A percentile compares a stretch with the other conserved stretches of the same genome.
Conservation (phyloP, 2,329 filamentous ascomycete genomes). For the Fusarium secorum region DNA sequence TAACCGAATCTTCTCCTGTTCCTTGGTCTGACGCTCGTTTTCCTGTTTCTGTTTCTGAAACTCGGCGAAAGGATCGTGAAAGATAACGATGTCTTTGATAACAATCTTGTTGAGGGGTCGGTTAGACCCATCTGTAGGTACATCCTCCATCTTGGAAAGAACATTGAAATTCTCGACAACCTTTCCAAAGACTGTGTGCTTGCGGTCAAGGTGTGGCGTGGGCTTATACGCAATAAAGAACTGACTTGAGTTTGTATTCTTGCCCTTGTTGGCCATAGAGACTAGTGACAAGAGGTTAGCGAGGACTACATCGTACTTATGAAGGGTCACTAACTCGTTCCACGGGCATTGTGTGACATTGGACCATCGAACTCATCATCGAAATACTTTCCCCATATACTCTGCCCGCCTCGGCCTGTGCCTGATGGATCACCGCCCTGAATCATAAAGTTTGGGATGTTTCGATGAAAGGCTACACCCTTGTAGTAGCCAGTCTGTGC, state of each 20-base stretch:
- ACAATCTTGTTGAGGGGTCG: constrained; percentile 79
- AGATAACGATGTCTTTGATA: constrained; percentile 84
- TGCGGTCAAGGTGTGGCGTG: constrained; percentile 85
- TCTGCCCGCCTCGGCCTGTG: constrained; percentile 87
- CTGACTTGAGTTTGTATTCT: constrained; percentile 95
- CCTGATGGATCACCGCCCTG: constrained; percentile 95
- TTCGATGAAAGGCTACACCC: constrained; percentile 85
- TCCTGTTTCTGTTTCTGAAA: constrained; percentile 79
- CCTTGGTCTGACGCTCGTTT: constrained; percentile 64
- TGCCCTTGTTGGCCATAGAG: constrained; percentile 98
- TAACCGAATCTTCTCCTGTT: constrained; percentile 67
- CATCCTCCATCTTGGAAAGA: constrained; percentile 78
- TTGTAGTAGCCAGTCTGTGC: constrained; percentile 91
- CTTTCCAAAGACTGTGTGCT: constrained; percentile 95
- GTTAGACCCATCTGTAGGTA: constrained; percentile 77
- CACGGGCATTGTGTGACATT: constrained; percentile 80
- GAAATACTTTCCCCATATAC: constrained; percentile 94
- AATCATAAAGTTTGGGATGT: constrained; percentile 97
- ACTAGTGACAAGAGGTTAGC: constrained; percentile 38
- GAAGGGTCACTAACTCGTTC: constrained; percentile 57
- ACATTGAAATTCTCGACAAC: constrained; percentile 80
- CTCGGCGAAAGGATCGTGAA: constrained; percentile 94
- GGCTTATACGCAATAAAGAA: constrained; percentile 93
- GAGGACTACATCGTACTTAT: not conserved
- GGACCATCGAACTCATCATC: constrained; percentile 93